Evolutionary conservation across 2,329 filamentous ascomycete species (phyloP).

Genomic region (Fusarium fracticaudum): DNA sequence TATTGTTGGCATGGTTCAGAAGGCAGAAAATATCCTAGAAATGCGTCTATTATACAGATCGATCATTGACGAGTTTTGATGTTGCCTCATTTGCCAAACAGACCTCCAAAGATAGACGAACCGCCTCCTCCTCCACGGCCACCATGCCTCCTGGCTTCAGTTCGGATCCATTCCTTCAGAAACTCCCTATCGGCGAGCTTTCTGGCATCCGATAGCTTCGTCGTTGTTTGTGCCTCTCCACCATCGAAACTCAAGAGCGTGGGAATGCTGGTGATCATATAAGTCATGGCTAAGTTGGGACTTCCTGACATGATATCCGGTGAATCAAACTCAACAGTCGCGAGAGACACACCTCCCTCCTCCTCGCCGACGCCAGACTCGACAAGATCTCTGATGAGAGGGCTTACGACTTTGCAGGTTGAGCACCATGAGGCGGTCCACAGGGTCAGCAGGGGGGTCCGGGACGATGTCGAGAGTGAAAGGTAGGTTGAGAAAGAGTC

Average conservation of each 20-base stretch:
- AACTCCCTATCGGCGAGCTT: slow-evolving; percentile 60
- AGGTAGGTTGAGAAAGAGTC: slow-evolving; percentile 66
- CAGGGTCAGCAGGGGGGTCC: slow-evolving; percentile 66
- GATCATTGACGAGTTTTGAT: neutral
- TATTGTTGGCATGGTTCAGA: neutral
- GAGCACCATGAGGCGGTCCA: slow-evolving; percentile 69
- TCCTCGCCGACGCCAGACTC: slow-evolving; percentile 62
- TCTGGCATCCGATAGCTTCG: slow-evolving; percentile 60
- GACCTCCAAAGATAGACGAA: slow-evolving; percentile 49
- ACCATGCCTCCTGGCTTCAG: slow-evolving; percentile 59
- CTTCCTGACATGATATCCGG: slow-evolving; percentile 62
- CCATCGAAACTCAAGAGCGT: slow-evolving; percentile 67
- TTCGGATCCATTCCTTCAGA: slow-evolving; percentile 63
- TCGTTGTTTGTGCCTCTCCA: slow-evolving; percentile 60
- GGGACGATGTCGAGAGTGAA: slow-evolving; percentile 62
- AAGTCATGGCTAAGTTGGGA: slow-evolving; percentile 58
- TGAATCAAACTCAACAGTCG: slow-evolving; percentile 65
- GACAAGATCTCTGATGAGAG: slow-evolving; percentile 60
- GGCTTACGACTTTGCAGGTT: slow-evolving; percentile 61
- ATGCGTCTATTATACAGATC: neutral
- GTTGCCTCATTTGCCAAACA: slow-evolving; percentile 53
- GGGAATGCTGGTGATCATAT: slow-evolving; percentile 68
- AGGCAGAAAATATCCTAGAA: neutral
- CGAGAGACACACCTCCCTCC: slow-evolving; percentile 65
- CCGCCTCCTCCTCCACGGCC: slow-evolving; percentile 52